A percentile compares a stretch with the other conserved stretches of the same genome.
Conservation (phyloP, 202 grass and related monocot species). For the Brachypodium distachyon region DNA sequence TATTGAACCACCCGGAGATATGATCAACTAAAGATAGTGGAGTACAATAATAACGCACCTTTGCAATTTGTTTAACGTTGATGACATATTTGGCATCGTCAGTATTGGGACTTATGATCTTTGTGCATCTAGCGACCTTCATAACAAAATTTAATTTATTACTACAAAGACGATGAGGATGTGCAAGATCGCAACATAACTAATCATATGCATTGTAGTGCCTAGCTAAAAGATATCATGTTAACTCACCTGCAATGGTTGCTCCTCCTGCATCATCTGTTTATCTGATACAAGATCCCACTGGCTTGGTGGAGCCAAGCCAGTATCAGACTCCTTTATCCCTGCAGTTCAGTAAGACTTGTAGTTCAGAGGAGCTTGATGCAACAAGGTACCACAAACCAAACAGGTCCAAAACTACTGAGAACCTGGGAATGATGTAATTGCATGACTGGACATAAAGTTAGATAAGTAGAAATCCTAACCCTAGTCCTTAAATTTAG, state of each 20-base stretch:
- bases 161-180: not conserved
- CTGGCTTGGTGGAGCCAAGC: conserved; percentile 83
- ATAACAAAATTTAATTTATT: not conserved
- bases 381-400: not conserved
- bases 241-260: conserved; percentile 53
- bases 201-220: not conserved
- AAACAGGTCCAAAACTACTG: not conserved
- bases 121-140: conserved; percentile 77
- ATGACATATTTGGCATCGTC: conserved; percentile 80
- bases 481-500: not conserved
- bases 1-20: not conserved
- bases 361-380: not conserved
- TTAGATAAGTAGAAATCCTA: not conserved
- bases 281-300: conserved; percentile 99
- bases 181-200: not conserved
- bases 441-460: not conserved
- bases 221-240: not conserved
- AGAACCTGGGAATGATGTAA: not conserved
- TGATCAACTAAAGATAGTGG: not conserved
- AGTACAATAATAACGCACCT: conserved; percentile 22
- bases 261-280: conserved; percentile 99
- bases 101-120: conserved; percentile 73
- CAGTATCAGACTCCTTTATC: conserved; percentile 97
- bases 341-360: conserved; percentile 29
- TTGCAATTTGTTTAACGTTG: conserved; percentile 80